Conservation (phyloP, 164 flowering plant species). For the Echeveria elegans region DNA sequence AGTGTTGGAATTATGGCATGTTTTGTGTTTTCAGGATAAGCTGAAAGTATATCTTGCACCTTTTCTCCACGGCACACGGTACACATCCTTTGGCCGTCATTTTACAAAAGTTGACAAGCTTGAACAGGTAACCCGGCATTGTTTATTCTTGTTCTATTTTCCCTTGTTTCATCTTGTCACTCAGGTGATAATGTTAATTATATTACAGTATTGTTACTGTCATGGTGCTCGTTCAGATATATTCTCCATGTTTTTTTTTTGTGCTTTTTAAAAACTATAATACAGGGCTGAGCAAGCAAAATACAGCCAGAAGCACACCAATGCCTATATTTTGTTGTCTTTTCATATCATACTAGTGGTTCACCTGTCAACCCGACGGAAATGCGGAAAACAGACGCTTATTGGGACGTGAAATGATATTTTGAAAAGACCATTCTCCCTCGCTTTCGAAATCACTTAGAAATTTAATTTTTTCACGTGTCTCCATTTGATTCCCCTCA, state of each 20-base stretch:
- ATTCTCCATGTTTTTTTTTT: neutral
- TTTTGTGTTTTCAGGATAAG: slow-evolving; percentile 41
- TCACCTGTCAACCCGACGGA: too few relatives aligned
- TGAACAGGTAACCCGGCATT: slow-evolving; percentile 39
- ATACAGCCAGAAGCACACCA: too few relatives aligned
- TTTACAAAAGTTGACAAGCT: slow-evolving; percentile 85
- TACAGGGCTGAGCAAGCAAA: too few relatives aligned
- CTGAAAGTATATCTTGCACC: slow-evolving; percentile 81
- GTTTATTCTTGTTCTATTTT: neutral
- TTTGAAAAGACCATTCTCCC: too few relatives aligned
- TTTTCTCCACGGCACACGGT: slow-evolving; percentile 76
- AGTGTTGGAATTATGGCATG: neutral
- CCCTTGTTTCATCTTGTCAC: neutral
- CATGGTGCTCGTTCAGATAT: neutral
- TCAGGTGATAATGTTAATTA: neutral
- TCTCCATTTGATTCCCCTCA: too few relatives aligned
- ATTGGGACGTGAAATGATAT: too few relatives aligned
- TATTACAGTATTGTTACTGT: neutral
- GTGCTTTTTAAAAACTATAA: too few relatives aligned
- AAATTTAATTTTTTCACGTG: too few relatives aligned
- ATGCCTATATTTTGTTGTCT: neutral
- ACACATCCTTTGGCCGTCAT: slow-evolving; percentile 95
- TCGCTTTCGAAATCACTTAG: too few relatives aligned
- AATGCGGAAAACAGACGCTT: too few relatives aligned
- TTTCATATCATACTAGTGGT: too few relatives aligned